Conservation (phyloP, 2,329 filamentous ascomycete genomes). For the Sarocladium oryzae region DNA sequence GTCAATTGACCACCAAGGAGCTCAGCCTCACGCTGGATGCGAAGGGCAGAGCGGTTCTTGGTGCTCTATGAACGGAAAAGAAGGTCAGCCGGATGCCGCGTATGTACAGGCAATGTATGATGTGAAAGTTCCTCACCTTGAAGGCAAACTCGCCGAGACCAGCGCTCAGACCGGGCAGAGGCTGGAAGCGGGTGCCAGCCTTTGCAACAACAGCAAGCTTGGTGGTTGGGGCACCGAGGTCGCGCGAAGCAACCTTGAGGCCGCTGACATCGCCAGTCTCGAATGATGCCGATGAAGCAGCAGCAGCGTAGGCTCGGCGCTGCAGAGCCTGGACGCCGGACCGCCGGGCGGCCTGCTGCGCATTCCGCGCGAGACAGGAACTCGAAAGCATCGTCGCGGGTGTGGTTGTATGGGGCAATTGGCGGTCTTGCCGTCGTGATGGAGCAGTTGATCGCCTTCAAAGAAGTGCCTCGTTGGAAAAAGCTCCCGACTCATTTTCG, state of each 20-base stretch:
- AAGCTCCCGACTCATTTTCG: constrained; percentile 40
- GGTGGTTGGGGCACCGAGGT: constrained; percentile 80
- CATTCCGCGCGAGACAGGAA: constrained; percentile 52
- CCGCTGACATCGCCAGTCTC: constrained; percentile 80
- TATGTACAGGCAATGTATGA: background rate
- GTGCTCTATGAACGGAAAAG: constrained; percentile 62
- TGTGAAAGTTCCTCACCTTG: constrained; percentile 57
- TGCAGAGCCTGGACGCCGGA: constrained; percentile 48
- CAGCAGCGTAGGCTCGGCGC: constrained; percentile 53
- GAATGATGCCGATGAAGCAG: constrained; percentile 68
- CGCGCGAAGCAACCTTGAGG: constrained; percentile 88
- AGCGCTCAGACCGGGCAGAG: constrained; percentile 80
- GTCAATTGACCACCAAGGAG: constrained; percentile 86
- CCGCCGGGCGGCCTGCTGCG: constrained; percentile 51
- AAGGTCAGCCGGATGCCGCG: constrained; percentile 35
- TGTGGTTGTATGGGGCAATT: constrained; percentile 47
- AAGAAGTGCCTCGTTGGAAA: constrained; percentile 36
- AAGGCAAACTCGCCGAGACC: constrained; percentile 94
- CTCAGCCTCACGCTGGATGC: constrained; percentile 92
- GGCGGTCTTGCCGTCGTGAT: constrained; percentile 39
- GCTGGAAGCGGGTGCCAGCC: constrained; percentile 89
- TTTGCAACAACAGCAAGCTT: constrained; percentile 89
- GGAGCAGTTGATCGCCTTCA: constrained; percentile 29
- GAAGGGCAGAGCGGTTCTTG: constrained; percentile 76
- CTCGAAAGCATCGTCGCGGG: constrained; percentile 56